Evolutionary conservation across 495 filamentous ascomycete genomes (phyloP).

Genomic region (Penicillium herquei): DNA sequence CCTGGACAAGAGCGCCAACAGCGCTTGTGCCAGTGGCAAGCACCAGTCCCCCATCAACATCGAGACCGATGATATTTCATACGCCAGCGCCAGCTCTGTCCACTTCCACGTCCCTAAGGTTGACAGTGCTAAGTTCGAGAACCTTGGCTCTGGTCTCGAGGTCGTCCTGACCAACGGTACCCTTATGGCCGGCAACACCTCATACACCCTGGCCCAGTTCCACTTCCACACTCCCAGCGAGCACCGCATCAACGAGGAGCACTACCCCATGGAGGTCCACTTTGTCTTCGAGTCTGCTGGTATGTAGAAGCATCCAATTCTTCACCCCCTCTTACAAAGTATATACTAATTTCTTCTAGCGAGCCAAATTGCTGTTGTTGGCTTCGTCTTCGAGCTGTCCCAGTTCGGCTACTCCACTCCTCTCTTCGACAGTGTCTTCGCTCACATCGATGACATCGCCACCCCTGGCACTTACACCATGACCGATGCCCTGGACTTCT

Average conservation of each 20-base stretch:
- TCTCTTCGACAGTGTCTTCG: slow-evolving; percentile 55
- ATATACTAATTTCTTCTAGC: slow-evolving; percentile 14
- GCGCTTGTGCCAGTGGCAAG: slow-evolving; percentile 50
- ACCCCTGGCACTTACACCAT: slow-evolving; percentile 52
- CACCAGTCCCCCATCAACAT: slow-evolving; percentile 64
- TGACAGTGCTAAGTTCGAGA: slow-evolving; percentile 52
- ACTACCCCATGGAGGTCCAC: slow-evolving; percentile 62
- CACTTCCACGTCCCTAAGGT: slow-evolving; percentile 40
- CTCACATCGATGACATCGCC: slow-evolving; percentile 49
- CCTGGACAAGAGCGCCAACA: slow-evolving; percentile 34
- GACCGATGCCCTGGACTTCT: slow-evolving; percentile 57
- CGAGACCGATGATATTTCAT: slow-evolving; percentile 36
- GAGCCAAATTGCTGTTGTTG: slow-evolving; percentile 54
- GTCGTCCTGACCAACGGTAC: slow-evolving; percentile 46
- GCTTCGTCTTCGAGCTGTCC: slow-evolving; percentile 57
- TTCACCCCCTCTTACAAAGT: not conserved
- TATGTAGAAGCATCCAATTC: slow-evolving; percentile 18
- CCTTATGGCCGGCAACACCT: slow-evolving; percentile 36
- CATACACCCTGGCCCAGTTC: slow-evolving; percentile 60
- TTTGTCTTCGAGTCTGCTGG: slow-evolving; percentile 57
- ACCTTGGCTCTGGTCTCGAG: slow-evolving; percentile 60
- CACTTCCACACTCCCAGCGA: slow-evolving; percentile 72
- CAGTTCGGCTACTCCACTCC: slow-evolving; percentile 38
- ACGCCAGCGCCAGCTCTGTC: slow-evolving; percentile 24
- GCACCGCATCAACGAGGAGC: slow-evolving; percentile 56